These are phyloP conservation scores for Verticillium isaacii DNA, from an alignment of 2,329 filamentous ascomycete genomes.

Conservation along the genomic window DNA sequence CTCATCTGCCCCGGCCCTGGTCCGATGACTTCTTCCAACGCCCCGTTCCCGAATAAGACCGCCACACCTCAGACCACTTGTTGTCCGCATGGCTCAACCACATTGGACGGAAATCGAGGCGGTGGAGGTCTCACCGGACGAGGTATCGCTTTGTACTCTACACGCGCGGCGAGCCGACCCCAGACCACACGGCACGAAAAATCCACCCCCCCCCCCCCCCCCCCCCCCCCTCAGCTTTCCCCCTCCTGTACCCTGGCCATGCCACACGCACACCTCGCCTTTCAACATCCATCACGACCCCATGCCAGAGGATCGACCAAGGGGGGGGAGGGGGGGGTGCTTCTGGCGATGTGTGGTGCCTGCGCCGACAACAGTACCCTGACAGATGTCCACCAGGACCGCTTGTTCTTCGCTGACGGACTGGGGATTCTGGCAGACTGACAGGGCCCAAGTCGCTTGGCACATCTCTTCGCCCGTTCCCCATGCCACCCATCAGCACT, in stretches of 20 bases:
- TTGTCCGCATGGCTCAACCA: neutral
- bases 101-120: slow-evolving; percentile 1
- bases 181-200: neutral
- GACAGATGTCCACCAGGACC: neutral
- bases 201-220: neutral
- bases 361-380: neutral
- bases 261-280: neutral
- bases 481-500: slow-evolving; percentile 9
- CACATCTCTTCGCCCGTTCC: neutral
- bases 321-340: neutral
- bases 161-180: neutral
- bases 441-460: neutral
- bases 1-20: neutral
- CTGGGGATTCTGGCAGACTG: neutral
- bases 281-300: neutral
- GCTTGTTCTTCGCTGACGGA: neutral
- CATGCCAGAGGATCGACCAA: neutral
- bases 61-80: neutral
- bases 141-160: neutral
- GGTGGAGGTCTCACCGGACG: neutral
- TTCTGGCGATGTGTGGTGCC: neutral
- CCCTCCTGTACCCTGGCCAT: neutral
- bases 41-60: neutral
- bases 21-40: neutral
- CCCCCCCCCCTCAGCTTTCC: no score